phyloP scores from a whole-genome alignment of 306 rosid species.

The Adenanthera pavonina region DNA sequence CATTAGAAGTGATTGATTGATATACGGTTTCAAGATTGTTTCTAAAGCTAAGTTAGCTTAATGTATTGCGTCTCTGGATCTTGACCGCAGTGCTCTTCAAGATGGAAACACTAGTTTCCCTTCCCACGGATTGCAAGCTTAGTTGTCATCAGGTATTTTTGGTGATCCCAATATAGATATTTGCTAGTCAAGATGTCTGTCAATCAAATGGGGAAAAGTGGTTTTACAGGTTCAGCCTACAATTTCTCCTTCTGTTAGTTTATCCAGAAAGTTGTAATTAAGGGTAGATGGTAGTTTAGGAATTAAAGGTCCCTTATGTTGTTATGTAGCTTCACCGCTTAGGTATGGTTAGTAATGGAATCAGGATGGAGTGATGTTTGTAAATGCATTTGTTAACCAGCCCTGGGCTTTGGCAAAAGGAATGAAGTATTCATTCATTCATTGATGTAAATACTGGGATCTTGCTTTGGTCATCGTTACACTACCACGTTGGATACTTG shows the following conservation, averaged over 20 bases:
- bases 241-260: slow-evolving; percentile 19
- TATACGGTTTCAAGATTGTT: slow-evolving; percentile 30
- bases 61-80: slow-evolving; percentile 30
- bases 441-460: slow-evolving; percentile 49
- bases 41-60: slow-evolving; percentile 33
- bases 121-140: slow-evolving; percentile 8
- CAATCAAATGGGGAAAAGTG: slow-evolving; percentile 15
- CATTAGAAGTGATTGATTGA: slow-evolving; percentile 46
- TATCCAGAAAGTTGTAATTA: slow-evolving; percentile 37
- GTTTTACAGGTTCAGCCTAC: slow-evolving; percentile 12
- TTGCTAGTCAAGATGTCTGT: neutral
- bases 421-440: slow-evolving; percentile 39
- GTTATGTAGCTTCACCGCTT: slow-evolving; percentile 35
- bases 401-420: slow-evolving; percentile 25
- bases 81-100: slow-evolving; percentile 17
- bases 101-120: slow-evolving; percentile 29
- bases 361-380: slow-evolving; percentile 34
- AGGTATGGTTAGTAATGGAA: slow-evolving; percentile 12
- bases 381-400: slow-evolving; percentile 35
- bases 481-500: neutral
- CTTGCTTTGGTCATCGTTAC: neutral
- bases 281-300: slow-evolving; percentile 38
- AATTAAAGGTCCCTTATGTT: slow-evolving; percentile 22
- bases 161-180: neutral
- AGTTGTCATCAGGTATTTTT: slow-evolving; percentile 27